Conservation (phyloP, 2,329 filamentous ascomycete genomes). For the Alternaria gaisen region DNA sequence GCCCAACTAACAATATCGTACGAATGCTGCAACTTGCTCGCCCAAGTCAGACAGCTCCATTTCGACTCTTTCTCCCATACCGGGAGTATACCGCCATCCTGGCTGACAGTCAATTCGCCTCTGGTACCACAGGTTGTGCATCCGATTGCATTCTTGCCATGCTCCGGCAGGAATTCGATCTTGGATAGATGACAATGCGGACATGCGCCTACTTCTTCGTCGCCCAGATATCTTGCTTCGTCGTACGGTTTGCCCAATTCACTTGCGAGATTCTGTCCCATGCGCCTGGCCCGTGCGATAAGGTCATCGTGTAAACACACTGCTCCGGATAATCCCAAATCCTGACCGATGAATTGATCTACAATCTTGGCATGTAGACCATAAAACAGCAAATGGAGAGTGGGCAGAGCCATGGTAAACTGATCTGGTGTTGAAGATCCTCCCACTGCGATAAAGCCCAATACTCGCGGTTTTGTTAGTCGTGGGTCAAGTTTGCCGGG, state of each 20-base stretch:
- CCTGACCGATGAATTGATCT: not conserved
- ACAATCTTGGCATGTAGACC: not conserved
- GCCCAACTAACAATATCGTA: not conserved
- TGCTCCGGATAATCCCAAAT: not conserved
- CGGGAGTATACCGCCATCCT: not conserved
- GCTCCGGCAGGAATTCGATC: not conserved
- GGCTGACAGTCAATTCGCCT: not conserved
- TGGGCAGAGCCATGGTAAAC: not conserved
- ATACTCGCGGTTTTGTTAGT: not conserved
- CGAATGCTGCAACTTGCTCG: not conserved
- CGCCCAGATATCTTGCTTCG: not conserved
- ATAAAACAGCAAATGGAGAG: not conserved
- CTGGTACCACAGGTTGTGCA: not conserved
- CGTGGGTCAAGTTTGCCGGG: not conserved
- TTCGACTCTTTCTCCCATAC: not conserved
- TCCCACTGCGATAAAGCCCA: not conserved
- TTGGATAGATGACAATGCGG: not conserved
- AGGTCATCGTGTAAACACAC: not conserved
- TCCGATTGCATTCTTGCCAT: not conserved
- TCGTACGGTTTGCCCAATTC: not conserved
- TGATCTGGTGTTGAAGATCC: not conserved
- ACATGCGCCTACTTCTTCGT: not conserved
- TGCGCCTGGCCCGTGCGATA: not conserved
- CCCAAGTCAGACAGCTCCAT: not conserved
- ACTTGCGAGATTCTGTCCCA: not conserved